Base-by-base conservation (phyloP, 2,329 filamentous ascomycete species). In the Ophiostoma fasciatum region DNA sequence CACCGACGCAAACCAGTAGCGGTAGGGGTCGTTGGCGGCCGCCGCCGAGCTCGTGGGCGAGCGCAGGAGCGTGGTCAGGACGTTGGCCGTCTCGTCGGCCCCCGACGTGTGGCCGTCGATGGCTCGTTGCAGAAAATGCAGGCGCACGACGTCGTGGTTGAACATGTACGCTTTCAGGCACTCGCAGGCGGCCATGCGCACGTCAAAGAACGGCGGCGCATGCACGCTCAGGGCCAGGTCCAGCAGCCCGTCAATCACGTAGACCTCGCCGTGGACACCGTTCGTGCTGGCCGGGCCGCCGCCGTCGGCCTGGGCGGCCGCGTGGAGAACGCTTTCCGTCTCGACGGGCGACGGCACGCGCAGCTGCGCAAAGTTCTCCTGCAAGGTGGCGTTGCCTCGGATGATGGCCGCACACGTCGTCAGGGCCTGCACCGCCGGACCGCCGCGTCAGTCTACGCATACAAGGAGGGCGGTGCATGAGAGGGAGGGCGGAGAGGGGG, bases 131-230 rank as follows among this genome's bases (percentile, higher is more conserved):
- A 96, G 63, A 49, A 96, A 94, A 57, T 96, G 87, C 35, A 78
- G 65, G 31, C 80, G 77, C 41, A 94, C 88, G 38, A 81, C 75
- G 26, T 75, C 60, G 53, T 96, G 87, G 31, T 79, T 75, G 48
- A 72, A 75, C 48, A 94, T 84, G 55, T 98, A 98, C 3, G 90
- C 84, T 55, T 94, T 87, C 42, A 98, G 73, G 49, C 88, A 93
- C 48, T 88, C 79, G 52, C 82, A 90, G 17, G 83, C 85, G 15
- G 88, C 82, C 49, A 85, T 71, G 18, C 90, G 77, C 26, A 88
- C 65, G 54, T 93, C 79, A 46, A 94, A 81, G 25, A 81, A 66
- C 35, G 76, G 68, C 15, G 72, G 59, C 0, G 76, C 62, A 21
- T 78, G 68, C 17, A 79, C 63, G 38, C 76, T 76, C 8, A 98